Evolutionary conservation across 2,329 filamentous ascomycete genomes (phyloP), one percentile per base, ranked within the genome.

Genomic region (Fusarium incarnatum): DNA sequence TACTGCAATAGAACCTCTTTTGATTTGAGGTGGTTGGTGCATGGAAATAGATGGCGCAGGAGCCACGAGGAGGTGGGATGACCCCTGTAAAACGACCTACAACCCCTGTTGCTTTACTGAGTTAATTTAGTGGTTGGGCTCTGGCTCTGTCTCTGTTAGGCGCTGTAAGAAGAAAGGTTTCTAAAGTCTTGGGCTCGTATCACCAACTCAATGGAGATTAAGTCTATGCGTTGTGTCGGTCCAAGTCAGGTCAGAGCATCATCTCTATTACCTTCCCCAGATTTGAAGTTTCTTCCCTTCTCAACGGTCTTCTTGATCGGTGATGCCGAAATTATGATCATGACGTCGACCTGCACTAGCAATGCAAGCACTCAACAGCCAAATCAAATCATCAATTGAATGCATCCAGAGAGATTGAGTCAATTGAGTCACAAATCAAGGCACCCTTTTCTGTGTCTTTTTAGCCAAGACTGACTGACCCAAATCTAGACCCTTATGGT

Each of bases 31-130:
- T 68, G 68, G 68, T 71, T 70, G 68, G 68, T 66, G 55, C 67
- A 58, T 57, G 40, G 64, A 65, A 68, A 71, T 46, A 55, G 60
- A 71, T 68, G 68, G 68, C 68, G 67, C 67, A 70, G 68, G 67
- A 55, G 34, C 67, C 46, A 60, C 58, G 67, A 50, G 56, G 62
- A 54, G 40, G 63, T 50, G 67, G 58, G 58, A 60, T 60, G n/a
- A 50, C 56, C 68, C 68, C n/a, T 71, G 68, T 20, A 56, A 44
- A 45, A 37, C 22, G 18, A 53, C 49, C 23, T 12, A 15, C 8
- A 13, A 13, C 64, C 68, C 63, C 68, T 71, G 27, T 28, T 52
- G 22, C 25, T 44, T 52, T 32, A 56, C 37, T 25, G 34, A 61
- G 28, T 61, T 20, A 42, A 53, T n/a, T 23, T 55, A 71, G 52